Evolutionary conservation across 768 basidiomycete species (phyloP).

Genomic region (Paxillus ammoniavirescens): DNA sequence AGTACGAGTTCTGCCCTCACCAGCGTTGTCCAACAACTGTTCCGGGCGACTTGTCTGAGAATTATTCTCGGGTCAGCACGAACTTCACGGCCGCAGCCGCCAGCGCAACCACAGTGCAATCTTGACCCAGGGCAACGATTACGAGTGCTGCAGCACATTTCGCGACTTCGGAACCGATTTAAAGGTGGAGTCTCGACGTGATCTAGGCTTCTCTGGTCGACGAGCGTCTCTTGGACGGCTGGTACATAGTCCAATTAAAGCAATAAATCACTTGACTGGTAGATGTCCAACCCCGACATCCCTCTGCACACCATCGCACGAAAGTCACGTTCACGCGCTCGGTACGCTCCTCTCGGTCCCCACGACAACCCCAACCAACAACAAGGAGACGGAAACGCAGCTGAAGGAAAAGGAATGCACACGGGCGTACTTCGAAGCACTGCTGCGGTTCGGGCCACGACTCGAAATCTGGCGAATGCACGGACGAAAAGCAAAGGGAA

Average conservation of each 20-base stretch:
- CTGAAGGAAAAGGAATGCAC: conserved; percentile 24
- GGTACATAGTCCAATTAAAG: conserved; percentile 3
- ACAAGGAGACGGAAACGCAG: conserved; percentile 14
- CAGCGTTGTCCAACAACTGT: too few relatives aligned
- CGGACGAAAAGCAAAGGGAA: conserved; percentile 38
- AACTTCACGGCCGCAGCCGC: neutral
- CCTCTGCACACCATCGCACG: conserved; percentile 62
- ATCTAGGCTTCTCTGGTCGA: neutral
- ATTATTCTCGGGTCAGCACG: too few relatives aligned
- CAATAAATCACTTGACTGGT: conserved; percentile 2
- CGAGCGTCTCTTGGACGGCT: neutral
- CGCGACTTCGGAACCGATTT: neutral
- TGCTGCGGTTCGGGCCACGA: conserved; percentile 27
- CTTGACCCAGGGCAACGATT: neutral
- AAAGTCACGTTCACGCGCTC: conserved; percentile 42
- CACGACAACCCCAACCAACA: conserved; percentile 25
- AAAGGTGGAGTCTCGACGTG: neutral
- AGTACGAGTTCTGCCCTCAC: too few relatives aligned
- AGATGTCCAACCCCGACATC: conserved; percentile 55
- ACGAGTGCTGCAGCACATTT: neutral
- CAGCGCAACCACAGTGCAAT: neutral
- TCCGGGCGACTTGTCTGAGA: too few relatives aligned
- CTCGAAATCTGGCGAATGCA: conserved; percentile 12
- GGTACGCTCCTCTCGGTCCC: conserved; percentile 43
- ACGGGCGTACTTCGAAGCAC: conserved; percentile 32